phyloP scores from a whole-genome alignment of 2,329 filamentous ascomycete genomes.

The Phyllosticta citrichinensis region DNA sequence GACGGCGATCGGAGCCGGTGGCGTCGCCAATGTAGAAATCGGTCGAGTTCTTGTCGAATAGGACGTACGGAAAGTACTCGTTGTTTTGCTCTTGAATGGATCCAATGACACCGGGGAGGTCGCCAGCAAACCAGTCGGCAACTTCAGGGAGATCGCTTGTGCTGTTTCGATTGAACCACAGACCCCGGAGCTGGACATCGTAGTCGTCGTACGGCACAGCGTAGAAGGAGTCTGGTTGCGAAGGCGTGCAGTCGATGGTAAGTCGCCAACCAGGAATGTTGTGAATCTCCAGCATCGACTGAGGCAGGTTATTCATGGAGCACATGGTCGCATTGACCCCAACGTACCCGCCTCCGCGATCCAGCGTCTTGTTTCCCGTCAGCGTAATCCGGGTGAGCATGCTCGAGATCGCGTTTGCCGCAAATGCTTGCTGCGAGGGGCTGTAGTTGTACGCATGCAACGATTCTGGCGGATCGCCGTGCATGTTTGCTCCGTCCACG shows the following conservation, averaged over 20 bases:
- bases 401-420: neutral
- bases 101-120: neutral
- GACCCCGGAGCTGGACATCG: neutral
- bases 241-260: neutral
- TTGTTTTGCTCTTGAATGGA: neutral
- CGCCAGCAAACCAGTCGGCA: neutral
- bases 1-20: neutral
- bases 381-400: slow-evolving; percentile 4
- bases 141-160: neutral
- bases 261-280: slow-evolving; percentile 6
- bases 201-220: neutral
- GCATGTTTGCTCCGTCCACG: neutral
- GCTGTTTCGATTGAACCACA: neutral
- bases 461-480: neutral
- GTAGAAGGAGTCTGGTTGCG: neutral
- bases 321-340: neutral
- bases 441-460: neutral
- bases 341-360: neutral
- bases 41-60: neutral
- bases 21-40: neutral
- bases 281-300: neutral
- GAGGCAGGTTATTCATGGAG: slow-evolving; percentile 2
- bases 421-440: neutral
- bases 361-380: neutral
- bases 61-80: neutral